Base-by-base conservation (phyloP, 176 grass and related monocot species). In the Avena eriantha region DNA sequence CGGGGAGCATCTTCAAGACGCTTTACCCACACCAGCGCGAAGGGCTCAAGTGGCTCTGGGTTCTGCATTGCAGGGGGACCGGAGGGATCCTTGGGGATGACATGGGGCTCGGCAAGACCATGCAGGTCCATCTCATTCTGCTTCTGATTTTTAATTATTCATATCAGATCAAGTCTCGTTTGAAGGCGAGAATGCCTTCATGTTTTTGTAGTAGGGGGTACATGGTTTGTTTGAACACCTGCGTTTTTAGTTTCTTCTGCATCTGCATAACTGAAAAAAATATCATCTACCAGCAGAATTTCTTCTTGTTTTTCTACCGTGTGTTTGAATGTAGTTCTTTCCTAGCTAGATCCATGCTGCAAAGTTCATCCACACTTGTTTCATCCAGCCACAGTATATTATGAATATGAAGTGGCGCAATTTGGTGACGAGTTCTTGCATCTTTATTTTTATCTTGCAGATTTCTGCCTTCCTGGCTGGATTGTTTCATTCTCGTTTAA, bases 81-180 rank as follows among this genome's bases (percentile, higher is more conserved):
- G 97, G 97, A 77, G 97, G 96, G 5, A 93, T 98, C 76, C 87
- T 98, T 6, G 96, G 96, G 45, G 96, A 98, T 81, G 96, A 96
- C 63, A 98, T 98, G 96, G 96, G 96, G 0, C 90, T 98, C 11
- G 94, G 93, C 73, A 98, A 98, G 92, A 98, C 94, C 13, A 94
- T 96, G 96, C 96, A 96, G 96, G 96, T 94, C 50, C 10, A 59
- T 4, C 18, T 12, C 12, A 15, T 66, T 39, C 22, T 36, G 11
- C 47, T 66, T 66, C 35, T 1, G 6, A 0, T 76, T 6, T 6
- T 54, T 49, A 33, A 3, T 54, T 8, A 31, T 73, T 73, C 71
- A 73, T 73, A 73, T 49, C n/a, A 13, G 1, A 33, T 76, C 16
- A 54, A 5, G 16, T 31, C 0, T 31, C 3, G 3, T 53, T 29